phyloP scores from a whole-genome alignment of 2,329 filamentous ascomycete species.

The Neonectria neomacrospora region DNA sequence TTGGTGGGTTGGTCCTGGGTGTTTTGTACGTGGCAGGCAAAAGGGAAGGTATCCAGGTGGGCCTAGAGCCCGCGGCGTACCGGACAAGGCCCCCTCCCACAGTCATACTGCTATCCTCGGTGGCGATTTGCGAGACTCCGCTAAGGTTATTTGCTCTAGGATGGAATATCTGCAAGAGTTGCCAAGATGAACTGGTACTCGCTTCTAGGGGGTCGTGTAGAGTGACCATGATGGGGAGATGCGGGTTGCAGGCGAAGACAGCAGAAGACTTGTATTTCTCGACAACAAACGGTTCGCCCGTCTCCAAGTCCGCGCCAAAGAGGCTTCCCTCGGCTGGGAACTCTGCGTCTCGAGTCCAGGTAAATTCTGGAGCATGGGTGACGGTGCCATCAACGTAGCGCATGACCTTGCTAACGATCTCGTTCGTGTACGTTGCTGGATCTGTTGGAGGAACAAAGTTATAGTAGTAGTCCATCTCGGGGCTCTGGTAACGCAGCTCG shows the following conservation, averaged over 20 bases:
- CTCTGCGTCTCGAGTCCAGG: slow-evolving; percentile 33
- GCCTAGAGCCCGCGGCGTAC: slow-evolving; percentile 46
- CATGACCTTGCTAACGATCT: slow-evolving; percentile 50
- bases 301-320: slow-evolving; percentile 7
- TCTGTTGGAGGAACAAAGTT: slow-evolving; percentile 48
- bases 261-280: slow-evolving; percentile 41
- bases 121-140: slow-evolving; percentile 47
- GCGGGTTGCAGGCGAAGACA: slow-evolving; percentile 52
- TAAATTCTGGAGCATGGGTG: slow-evolving; percentile 33
- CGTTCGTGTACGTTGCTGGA: slow-evolving; percentile 39
- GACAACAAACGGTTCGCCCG: not conserved
- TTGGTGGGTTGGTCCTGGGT: slow-evolving; percentile 6
- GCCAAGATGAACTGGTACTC: slow-evolving; percentile 35
- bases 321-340: slow-evolving; percentile 15
- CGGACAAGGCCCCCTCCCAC: slow-evolving; percentile 32
- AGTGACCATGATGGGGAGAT: slow-evolving; percentile 50
- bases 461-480: slow-evolving; percentile 15
- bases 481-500: slow-evolving; percentile 43
- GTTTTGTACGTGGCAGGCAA: slow-evolving; percentile 48
- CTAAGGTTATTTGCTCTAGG: slow-evolving; percentile 5
- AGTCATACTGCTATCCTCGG: slow-evolving; percentile 31
- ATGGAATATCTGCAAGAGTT: slow-evolving; percentile 46
- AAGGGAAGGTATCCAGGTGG: slow-evolving; percentile 54
- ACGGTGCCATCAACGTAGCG: slow-evolving; percentile 49
- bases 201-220: slow-evolving; percentile 34